These are phyloP conservation scores for Yamadazyma mexicana DNA, from an alignment of 1,139 yeast species.

Conservation along the genomic window DNA sequence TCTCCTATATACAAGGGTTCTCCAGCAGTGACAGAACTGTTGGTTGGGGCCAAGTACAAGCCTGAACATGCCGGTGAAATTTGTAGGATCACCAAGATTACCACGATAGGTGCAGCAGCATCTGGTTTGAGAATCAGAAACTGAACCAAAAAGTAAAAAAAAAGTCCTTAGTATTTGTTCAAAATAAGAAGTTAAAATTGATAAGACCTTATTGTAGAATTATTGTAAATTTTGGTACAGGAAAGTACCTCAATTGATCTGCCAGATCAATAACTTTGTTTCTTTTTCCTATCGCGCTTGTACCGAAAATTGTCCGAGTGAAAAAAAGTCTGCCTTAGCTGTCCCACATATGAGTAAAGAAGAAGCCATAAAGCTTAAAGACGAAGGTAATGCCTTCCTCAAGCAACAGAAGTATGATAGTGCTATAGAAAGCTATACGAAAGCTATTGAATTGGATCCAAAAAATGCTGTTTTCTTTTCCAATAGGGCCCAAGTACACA, in stretches of 20 bases:
- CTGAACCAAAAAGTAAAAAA: slow-evolving; percentile 10
- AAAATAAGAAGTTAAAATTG: too few relatives aligned
- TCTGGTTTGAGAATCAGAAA: slow-evolving; percentile 74
- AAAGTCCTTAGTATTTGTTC: background rate
- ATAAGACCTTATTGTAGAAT: background rate
- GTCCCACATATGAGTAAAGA: slow-evolving; percentile 1
- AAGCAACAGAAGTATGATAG: slow-evolving; percentile 60
- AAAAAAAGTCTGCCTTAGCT: background rate
- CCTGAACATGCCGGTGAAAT: slow-evolving; percentile 73
- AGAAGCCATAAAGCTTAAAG: slow-evolving; percentile 55
- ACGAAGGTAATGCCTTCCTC: slow-evolving; percentile 72
- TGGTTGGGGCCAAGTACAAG: slow-evolving; percentile 88
- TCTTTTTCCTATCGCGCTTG: background rate
- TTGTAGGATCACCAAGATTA: slow-evolving; percentile 74
- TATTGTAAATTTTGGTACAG: too few relatives aligned
- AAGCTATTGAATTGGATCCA: slow-evolving; percentile 72
- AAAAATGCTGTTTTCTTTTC: slow-evolving; percentile 75
- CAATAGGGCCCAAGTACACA: slow-evolving; percentile 88
- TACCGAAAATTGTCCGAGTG: background rate
- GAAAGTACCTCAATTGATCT: too few relatives aligned
- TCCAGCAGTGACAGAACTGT: slow-evolving; percentile 71
- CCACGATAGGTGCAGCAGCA: slow-evolving; percentile 91
- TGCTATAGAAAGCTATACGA: slow-evolving; percentile 71
- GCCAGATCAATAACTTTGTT: too few relatives aligned
- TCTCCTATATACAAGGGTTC: slow-evolving; percentile 87